phyloP scores from a whole-genome alignment of 371 early-diverging fungal species.

The Mucor irregularis region DNA sequence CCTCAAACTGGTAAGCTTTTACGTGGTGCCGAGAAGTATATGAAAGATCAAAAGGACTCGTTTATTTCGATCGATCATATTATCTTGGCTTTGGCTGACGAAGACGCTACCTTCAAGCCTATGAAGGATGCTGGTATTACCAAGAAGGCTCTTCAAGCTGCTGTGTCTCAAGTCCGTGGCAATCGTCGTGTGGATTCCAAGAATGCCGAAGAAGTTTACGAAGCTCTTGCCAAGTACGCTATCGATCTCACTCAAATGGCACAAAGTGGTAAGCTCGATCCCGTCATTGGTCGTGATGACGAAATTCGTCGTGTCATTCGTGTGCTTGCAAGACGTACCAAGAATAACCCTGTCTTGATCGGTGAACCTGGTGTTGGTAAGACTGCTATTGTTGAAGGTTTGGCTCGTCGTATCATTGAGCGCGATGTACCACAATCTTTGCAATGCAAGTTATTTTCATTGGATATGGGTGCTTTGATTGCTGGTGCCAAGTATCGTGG shows the following conservation, averaged over 20 bases:
- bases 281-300: conserved; percentile 89
- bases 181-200: conserved; percentile 81
- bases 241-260: conserved; percentile 87
- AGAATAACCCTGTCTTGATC: conserved; percentile 87
- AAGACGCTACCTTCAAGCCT: conserved; percentile 56
- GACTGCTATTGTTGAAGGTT: conserved; percentile 94
- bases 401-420: conserved; percentile 96
- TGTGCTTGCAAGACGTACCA: conserved; percentile 81
- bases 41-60: conserved; percentile 84
- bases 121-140: conserved; percentile 73
- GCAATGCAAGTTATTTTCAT: conserved; percentile 84
- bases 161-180: conserved; percentile 83
- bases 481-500: conserved; percentile 95
- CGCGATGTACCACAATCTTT: conserved; percentile 92
- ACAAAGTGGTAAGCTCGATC: conserved; percentile 75
- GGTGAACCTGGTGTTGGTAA: conserved; percentile 96
- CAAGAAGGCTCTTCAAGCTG: conserved; percentile 73
- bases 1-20: conserved; percentile 66
- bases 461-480: conserved; percentile 95
- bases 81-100: conserved; percentile 79
- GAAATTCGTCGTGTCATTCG: conserved; percentile 85
- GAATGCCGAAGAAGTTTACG: conserved; percentile 83
- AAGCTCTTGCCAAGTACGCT: conserved; percentile 92
- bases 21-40: conserved; percentile 68
- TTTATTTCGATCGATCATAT: conserved; percentile 89